Evolutionary conservation across 495 filamentous ascomycete species (phyloP).

Genomic region (Podospora didyma): DNA sequence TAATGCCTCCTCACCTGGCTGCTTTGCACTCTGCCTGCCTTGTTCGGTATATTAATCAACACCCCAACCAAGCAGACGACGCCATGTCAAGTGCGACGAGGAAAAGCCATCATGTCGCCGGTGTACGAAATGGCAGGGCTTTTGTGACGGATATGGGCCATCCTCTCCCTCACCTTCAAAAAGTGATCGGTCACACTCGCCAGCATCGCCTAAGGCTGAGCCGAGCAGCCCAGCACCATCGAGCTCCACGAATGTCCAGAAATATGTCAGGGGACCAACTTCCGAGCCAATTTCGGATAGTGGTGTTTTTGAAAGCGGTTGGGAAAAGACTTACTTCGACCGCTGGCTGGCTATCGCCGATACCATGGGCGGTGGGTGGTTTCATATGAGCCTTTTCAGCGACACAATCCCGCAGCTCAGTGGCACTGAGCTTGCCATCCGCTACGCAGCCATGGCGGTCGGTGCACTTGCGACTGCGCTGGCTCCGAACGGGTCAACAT

Average conservation of each 20-base stretch:
- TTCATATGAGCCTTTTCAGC: constrained; percentile 17
- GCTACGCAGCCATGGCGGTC: constrained; percentile 25
- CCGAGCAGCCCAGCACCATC: not conserved
- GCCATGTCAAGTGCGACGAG: constrained; percentile 57
- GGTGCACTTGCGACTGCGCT: constrained; percentile 18
- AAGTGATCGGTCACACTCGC: not conserved
- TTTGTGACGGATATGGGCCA: constrained; percentile 22
- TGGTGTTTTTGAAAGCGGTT: constrained; percentile 4
- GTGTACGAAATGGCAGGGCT: constrained; percentile 26
- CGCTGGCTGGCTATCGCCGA: constrained; percentile 13
- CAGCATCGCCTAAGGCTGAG: not conserved
- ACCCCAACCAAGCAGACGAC: constrained; percentile 4
- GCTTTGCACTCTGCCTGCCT: too few relatives aligned
- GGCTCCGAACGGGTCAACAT: not conserved
- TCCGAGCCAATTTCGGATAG: not conserved
- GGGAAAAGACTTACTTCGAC: constrained; percentile 21
- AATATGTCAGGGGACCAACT: not conserved
- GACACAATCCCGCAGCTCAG: constrained; percentile 20
- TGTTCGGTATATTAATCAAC: not conserved
- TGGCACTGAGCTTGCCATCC: constrained; percentile 13
- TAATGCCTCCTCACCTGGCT: too few relatives aligned
- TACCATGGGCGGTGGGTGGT: constrained; percentile 19
- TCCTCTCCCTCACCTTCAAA: not conserved
- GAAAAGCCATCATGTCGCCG: constrained; percentile 40
- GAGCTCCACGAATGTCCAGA: not conserved